Conservation (phyloP, 129 eudicot genomes). For the Scalesia atractyloides region DNA sequence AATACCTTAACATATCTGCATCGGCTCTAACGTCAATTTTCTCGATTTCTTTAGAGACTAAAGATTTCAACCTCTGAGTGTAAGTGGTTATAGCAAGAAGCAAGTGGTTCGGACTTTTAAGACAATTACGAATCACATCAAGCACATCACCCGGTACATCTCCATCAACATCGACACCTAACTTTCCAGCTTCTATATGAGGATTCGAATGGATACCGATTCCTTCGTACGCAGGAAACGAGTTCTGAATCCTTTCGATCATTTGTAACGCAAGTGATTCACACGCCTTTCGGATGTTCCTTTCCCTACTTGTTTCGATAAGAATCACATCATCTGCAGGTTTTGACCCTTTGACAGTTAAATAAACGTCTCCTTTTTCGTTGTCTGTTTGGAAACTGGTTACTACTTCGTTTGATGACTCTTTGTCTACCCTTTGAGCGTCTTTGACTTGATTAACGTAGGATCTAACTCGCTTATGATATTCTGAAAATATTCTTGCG, state of each 20-base stretch:
- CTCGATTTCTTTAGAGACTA: slow-evolving; percentile 75
- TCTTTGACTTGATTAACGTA: slow-evolving; percentile 89
- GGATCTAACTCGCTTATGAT: slow-evolving; percentile 76
- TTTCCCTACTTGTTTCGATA: slow-evolving; percentile 77
- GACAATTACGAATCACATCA: slow-evolving; percentile 60
- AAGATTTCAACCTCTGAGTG: slow-evolving; percentile 64
- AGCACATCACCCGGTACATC: slow-evolving; percentile 71
- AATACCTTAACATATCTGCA: slow-evolving; percentile 89
- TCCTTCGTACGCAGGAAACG: slow-evolving; percentile 98
- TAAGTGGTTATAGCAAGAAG: slow-evolving; percentile 79
- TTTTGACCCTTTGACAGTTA: slow-evolving; percentile 78
- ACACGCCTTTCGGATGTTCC: slow-evolving; percentile 78
- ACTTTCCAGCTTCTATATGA: slow-evolving; percentile 71
- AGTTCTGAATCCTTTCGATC: slow-evolving; percentile 74
- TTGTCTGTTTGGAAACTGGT: slow-evolving; percentile 49
- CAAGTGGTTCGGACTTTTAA: slow-evolving; percentile 69
- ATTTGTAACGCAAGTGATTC: slow-evolving; percentile 69
- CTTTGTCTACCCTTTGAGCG: slow-evolving; percentile 55
- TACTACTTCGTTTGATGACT: slow-evolving; percentile 49
- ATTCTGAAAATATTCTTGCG: slow-evolving; percentile 86
- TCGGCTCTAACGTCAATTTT: slow-evolving; percentile 96
- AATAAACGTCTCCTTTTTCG: slow-evolving; percentile 69
- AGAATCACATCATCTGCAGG: slow-evolving; percentile 73
- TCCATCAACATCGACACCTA: slow-evolving; percentile 77
- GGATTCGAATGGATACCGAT: slow-evolving; percentile 76